A percentile compares a stretch with the other conserved stretches of the same genome.
These are phyloP conservation scores for Umbelopsis sp. DNA, from an alignment of 192 early-diverging fungal species.

Conservation along the genomic window DNA sequence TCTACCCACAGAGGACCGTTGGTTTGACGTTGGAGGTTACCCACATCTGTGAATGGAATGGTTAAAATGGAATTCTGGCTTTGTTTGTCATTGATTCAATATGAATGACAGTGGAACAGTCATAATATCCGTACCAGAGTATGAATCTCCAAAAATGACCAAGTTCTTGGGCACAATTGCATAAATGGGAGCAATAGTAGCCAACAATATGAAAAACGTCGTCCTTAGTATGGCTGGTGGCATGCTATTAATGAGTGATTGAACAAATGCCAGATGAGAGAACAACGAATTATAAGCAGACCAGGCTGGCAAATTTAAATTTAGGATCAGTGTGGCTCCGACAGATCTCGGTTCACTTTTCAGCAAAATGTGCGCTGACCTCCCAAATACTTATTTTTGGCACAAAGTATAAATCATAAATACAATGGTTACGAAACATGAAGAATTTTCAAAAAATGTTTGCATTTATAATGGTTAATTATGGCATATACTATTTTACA, in stretches of 20 bases:
- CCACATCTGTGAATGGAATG: conserved; percentile 17
- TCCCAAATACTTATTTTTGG: neutral
- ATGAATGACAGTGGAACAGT: neutral
- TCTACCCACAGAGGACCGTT: conserved; percentile 45
- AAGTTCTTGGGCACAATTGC: conserved; percentile 28
- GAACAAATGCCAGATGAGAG: conserved; percentile 4
- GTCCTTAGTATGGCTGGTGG: neutral
- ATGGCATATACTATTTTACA: conserved; percentile 8
- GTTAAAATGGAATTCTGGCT: neutral
- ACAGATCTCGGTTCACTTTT: neutral
- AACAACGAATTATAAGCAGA: neutral
- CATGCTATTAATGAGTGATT: neutral
- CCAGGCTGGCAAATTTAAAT: neutral
- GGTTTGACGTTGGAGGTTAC: conserved; percentile 24
- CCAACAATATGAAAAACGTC: neutral
- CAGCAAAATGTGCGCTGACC: neutral
- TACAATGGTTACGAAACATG: neutral
- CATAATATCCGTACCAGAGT: conserved; percentile 26
- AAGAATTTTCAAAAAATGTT: neutral
- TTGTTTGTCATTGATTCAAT: neutral
- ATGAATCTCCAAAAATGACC: conserved; percentile 44
- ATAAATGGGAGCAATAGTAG: neutral
- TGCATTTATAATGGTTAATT: neutral
- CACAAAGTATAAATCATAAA: neutral
- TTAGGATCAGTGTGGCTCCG: too few relatives aligned